These are phyloP conservation scores for Lophiostoma macrostomum DNA, from an alignment of 495 filamentous ascomycete genomes.

Conservation along the genomic window DNA sequence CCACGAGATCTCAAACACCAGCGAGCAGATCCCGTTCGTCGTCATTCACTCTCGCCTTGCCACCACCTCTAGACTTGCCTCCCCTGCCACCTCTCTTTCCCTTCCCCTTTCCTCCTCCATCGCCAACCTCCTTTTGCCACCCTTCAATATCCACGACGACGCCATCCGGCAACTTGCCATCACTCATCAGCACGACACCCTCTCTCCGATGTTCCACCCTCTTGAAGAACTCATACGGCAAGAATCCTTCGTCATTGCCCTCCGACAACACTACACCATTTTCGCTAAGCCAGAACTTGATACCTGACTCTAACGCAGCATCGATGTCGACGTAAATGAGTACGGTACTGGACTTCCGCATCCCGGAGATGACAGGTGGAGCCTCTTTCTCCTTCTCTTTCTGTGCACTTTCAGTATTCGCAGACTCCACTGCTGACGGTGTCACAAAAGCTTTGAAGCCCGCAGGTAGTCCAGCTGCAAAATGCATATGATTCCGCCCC, in stretches of 20 bases:
- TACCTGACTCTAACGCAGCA: slow-evolving; percentile 59
- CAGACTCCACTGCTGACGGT: too few species aligned
- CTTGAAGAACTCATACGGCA: slow-evolving; percentile 38
- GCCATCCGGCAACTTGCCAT: slow-evolving; percentile 35
- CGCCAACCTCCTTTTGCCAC: slow-evolving; percentile 24
- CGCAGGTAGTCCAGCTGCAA: slow-evolving; percentile 64
- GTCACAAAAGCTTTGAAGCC: slow-evolving; percentile 35
- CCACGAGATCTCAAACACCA: slow-evolving; percentile 15
- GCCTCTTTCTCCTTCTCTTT: slow-evolving; percentile 21
- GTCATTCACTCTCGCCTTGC: slow-evolving; percentile 25
- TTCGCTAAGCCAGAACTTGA: slow-evolving; percentile 80
- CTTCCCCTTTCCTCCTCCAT: slow-evolving; percentile 2
- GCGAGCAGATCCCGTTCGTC: slow-evolving; percentile 24
- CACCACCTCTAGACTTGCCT: slow-evolving; percentile 13
- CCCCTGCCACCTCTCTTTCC: slow-evolving; percentile 13
- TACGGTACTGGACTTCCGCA: slow-evolving; percentile 74
- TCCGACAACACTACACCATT: slow-evolving; percentile 61
- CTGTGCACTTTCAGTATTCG: slow-evolving; percentile 9
- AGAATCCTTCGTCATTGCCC: slow-evolving; percentile 39
- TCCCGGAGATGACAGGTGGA: slow-evolving; percentile 72
- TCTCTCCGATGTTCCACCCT: slow-evolving; percentile 39
- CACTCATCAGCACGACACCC: slow-evolving; percentile 35
- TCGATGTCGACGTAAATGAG: slow-evolving; percentile 76
- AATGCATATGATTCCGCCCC: slow-evolving; percentile 83
- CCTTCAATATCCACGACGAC: slow-evolving; percentile 20